These are phyloP conservation scores for Coemansia sp. DNA, from an alignment of 192 early-diverging fungal genomes.

Conservation along the genomic window DNA sequence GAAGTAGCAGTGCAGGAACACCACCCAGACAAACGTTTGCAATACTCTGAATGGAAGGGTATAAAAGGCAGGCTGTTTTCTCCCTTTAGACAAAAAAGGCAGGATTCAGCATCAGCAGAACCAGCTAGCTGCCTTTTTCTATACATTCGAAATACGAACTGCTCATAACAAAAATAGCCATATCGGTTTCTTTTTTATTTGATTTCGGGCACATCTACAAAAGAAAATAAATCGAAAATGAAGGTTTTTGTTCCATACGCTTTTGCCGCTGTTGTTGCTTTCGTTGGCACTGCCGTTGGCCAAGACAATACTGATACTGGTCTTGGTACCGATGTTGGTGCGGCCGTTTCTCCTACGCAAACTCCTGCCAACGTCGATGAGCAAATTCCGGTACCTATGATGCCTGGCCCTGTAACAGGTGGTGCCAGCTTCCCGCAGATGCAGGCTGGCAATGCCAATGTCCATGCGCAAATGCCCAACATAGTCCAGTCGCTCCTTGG, in stretches of 20 bases:
- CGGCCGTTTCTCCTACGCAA: neutral
- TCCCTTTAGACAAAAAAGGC: too few species aligned
- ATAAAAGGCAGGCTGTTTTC: too few species aligned
- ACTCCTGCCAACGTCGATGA: neutral
- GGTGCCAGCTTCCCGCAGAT: neutral
- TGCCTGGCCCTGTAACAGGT: neutral
- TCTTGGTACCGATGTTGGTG: neutral
- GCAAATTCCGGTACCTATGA: neutral
- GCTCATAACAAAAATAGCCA: too few species aligned
- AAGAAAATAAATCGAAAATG: neutral
- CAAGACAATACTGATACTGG: neutral
- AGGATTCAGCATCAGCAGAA: constrained; percentile 3
- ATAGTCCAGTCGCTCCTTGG: constrained; percentile 5
- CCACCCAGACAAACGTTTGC: too few species aligned
- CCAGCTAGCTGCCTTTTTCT: constrained; percentile 6
- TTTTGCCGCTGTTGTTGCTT: neutral
- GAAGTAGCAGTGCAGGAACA: too few species aligned
- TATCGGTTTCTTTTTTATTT: neutral
- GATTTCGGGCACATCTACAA: too few species aligned
- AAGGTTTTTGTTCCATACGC: neutral
- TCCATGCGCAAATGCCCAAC: neutral
- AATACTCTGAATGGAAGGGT: too few species aligned
- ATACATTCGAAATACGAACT: too few species aligned
- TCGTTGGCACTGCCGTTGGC: neutral
- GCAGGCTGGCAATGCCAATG: neutral